Evolutionary conservation across 176 grass and related monocot genomes (phyloP).

Genomic region (Eleusine coracana): DNA sequence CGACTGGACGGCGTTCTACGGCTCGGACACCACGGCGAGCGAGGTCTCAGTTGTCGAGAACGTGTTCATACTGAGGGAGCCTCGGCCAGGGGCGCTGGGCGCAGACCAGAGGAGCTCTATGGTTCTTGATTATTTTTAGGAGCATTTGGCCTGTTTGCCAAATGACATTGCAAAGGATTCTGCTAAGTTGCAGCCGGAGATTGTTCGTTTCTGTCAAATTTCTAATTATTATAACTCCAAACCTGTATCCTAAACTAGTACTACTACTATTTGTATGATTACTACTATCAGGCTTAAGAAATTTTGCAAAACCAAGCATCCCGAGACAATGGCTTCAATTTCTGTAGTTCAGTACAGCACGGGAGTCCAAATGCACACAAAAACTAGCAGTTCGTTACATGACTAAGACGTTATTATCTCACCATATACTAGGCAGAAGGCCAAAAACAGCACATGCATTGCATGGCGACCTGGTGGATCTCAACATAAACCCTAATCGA

Average conservation of each 20-base stretch:
- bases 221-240: background rate
- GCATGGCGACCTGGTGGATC: slow-evolving; percentile 15
- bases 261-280: background rate
- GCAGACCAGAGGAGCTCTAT: slow-evolving; percentile 63
- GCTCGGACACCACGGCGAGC: slow-evolving; percentile 74
- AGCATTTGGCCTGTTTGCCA: background rate
- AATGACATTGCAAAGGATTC: background rate
- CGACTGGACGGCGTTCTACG: slow-evolving; percentile 88
- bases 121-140: slow-evolving; percentile 54
- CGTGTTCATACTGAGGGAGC: slow-evolving; percentile 75
- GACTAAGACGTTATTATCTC: slow-evolving; percentile 47
- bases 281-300: background rate
- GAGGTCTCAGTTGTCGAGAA: slow-evolving; percentile 80
- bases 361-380: slow-evolving; percentile 20
- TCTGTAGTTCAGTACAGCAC: slow-evolving; percentile 20
- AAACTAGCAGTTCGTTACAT: slow-evolving; percentile 41
- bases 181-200: background rate
- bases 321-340: background rate
- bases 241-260: background rate
- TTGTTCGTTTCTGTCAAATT: background rate
- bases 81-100: slow-evolving; percentile 47
- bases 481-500: slow-evolving; percentile 41
- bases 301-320: background rate
- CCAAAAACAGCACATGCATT: slow-evolving; percentile 36
- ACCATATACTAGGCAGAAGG: slow-evolving; percentile 42